phyloP scores from a whole-genome alignment of 352 stramenopile genomes.

The Blastocystis sp. region DNA sequence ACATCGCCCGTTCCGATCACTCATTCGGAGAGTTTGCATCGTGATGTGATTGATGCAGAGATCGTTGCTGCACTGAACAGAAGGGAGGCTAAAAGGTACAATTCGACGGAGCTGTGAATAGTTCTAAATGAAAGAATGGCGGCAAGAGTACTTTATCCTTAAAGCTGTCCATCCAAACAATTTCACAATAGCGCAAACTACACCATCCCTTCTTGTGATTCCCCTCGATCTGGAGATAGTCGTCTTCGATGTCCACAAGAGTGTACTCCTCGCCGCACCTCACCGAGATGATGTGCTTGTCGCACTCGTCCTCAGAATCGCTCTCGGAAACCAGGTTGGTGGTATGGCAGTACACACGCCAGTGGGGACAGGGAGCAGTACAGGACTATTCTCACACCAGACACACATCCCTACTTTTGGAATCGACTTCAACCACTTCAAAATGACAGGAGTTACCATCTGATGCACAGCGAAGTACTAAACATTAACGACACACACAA shows the following conservation, averaged over 20 bases:
- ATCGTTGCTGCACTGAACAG: conserved; percentile 25
- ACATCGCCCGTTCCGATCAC: neutral
- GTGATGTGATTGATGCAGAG: conserved; percentile 55
- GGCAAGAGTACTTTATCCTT: neutral
- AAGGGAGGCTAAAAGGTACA: conserved; percentile 36
- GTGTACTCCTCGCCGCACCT: conserved; percentile 21
- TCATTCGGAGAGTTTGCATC: conserved; percentile 51
- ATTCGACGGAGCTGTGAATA: conserved; percentile 19
- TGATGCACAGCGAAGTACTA: conserved; percentile 53
- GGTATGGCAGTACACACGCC: neutral
- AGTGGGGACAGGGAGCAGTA: conserved; percentile 28
- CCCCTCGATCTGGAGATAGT: conserved; percentile 29
- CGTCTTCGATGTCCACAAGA: conserved; percentile 21
- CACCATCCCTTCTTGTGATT: conserved; percentile 36
- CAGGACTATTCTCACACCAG: neutral
- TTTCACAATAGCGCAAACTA: conserved; percentile 29
- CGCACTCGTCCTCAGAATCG: neutral
- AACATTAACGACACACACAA: neutral
- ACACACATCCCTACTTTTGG: neutral
- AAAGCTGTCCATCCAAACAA: conserved; percentile 36
- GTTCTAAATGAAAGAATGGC: neutral
- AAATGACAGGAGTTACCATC: conserved; percentile 48
- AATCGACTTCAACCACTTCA: conserved; percentile 43
- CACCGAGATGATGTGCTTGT: conserved; percentile 7
- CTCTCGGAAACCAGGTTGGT: conserved; percentile 25